A percentile compares a stretch with the other conserved stretches of the same genome.
Evolutionary conservation across 768 basidiomycete species (phyloP).

Genomic region (Suillus occidentalis): DNA sequence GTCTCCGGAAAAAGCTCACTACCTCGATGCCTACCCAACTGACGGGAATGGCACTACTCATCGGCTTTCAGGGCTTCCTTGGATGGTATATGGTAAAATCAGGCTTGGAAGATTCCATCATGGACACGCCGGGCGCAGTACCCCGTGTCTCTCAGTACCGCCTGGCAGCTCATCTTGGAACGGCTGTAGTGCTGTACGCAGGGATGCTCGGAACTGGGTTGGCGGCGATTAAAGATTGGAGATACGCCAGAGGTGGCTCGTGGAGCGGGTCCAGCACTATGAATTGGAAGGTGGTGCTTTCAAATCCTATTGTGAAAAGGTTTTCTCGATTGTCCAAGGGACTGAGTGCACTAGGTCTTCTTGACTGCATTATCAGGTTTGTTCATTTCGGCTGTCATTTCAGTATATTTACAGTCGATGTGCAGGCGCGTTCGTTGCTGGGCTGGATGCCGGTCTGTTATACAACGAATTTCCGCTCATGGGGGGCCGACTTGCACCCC

Average conservation of each 20-base stretch:
- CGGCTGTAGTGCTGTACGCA: slow-evolving; percentile 87
- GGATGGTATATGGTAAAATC: slow-evolving; percentile 99
- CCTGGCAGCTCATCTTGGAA: slow-evolving; percentile 90
- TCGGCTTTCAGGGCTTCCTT: slow-evolving; percentile 88
- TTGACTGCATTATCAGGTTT: slow-evolving; percentile 90
- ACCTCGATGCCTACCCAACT: slow-evolving; percentile 62
- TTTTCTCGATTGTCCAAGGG: slow-evolving; percentile 61
- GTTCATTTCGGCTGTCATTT: slow-evolving; percentile 16
- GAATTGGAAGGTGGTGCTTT: slow-evolving; percentile 47
- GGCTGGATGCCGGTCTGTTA: slow-evolving; percentile 92
- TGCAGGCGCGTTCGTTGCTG: slow-evolving; percentile 95
- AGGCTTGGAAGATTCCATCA: slow-evolving; percentile 80
- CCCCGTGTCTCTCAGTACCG: slow-evolving; percentile 97
- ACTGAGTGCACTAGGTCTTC: slow-evolving; percentile 80
- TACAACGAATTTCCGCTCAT: slow-evolving; percentile 99
- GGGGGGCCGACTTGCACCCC: slow-evolving; percentile 86
- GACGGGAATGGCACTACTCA: slow-evolving; percentile 69
- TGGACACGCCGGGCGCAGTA: slow-evolving; percentile 79
- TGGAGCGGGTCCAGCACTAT: slow-evolving; percentile 57
- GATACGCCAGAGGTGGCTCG: slow-evolving; percentile 53
- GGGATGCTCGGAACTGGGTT: slow-evolving; percentile 89
- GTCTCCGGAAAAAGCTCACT: slow-evolving; percentile 67
- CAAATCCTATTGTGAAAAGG: slow-evolving; percentile 53
- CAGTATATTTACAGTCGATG: slow-evolving; percentile 2
- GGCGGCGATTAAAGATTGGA: slow-evolving; percentile 76